Evolutionary conservation across 2,329 filamentous ascomycete genomes (phyloP), one percentile per base, ranked within the genome.

Genomic region (Atkinsonella texensis): DNA sequence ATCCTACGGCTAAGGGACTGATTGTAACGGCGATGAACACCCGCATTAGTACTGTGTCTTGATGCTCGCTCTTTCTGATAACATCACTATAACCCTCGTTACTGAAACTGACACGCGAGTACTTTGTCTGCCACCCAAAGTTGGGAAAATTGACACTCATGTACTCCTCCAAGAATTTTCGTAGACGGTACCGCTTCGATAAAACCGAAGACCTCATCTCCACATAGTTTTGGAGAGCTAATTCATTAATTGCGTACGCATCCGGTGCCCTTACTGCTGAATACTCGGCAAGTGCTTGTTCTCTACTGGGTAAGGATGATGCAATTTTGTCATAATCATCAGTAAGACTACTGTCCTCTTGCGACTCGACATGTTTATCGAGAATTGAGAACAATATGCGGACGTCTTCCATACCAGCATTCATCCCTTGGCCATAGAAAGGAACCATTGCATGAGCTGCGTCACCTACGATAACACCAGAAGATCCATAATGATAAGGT

Each of bases 361-460:
- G 61, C 7, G 69, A 59, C 38, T 65, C 67, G 1, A 74, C 70
- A 57, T 89, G 74, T 58, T 80, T 78, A 68, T 96, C 90, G 1
- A 97, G 74, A 43, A 85, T 75, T 0, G 83, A 80, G 68, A 95
- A 98, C 1, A 98, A 78, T 5, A 95, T 83, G 8, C 86, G 83
- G 12, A 98, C 89, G 61, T 96, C 91, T 70, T 98, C 93, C 42
- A 98, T 80, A 0, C 93, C 93, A 0, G 93, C 87, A 63, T 98
- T 98, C 83, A 98, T 94, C 39, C 93, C 93, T 67, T 98, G 93
- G 0, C 93, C 93, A 66, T 97, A 98, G 68, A 98, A 98, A 0
- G 93, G 93, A 0, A 98, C 89, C 84, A 98, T 96, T 52, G 94
- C 93, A 65, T 98, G 93, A 0, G 93, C 90, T 8, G 93, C 89